A percentile compares a stretch with the other conserved stretches of the same genome.
Conservation (phyloP, 495 filamentous ascomycete species). For the Daldinia loculata region DNA sequence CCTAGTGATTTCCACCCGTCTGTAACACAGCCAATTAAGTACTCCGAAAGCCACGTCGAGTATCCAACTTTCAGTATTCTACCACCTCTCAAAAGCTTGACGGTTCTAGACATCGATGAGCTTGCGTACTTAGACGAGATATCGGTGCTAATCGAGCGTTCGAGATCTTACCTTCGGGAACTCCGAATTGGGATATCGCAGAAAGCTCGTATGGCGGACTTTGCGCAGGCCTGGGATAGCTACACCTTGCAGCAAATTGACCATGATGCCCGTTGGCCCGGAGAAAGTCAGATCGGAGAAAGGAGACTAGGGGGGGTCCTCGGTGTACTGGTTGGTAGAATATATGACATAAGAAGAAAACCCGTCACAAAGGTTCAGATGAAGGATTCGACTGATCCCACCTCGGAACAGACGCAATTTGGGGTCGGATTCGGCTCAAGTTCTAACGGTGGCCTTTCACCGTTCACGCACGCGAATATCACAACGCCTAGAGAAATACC, state of each 20-base stretch:
- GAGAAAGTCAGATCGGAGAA: slow-evolving; percentile 57
- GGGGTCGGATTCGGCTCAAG: slow-evolving; percentile 27
- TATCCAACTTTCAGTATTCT: slow-evolving; percentile 88
- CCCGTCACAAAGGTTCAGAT: slow-evolving; percentile 14
- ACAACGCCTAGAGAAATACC: slow-evolving; percentile 10
- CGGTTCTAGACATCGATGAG: slow-evolving; percentile 90
- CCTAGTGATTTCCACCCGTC: slow-evolving; percentile 44
- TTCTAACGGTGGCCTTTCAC: slow-evolving; percentile 3
- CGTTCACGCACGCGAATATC: not conserved
- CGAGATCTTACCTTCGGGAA: slow-evolving; percentile 72
- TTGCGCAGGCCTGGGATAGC: slow-evolving; percentile 70
- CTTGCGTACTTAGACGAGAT: slow-evolving; percentile 89
- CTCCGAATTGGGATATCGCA: slow-evolving; percentile 80
- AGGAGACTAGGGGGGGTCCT: slow-evolving; percentile 73
- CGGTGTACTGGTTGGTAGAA: slow-evolving; percentile 71
- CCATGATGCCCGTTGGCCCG: slow-evolving; percentile 60
- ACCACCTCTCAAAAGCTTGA: slow-evolving; percentile 80
- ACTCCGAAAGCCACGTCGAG: slow-evolving; percentile 66
- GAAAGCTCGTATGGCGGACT: slow-evolving; percentile 64
- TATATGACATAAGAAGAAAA: slow-evolving; percentile 65
- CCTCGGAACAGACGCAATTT: slow-evolving; percentile 17
- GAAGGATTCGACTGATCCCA: slow-evolving; percentile 3
- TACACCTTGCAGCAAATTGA: slow-evolving; percentile 66
- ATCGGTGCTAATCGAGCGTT: slow-evolving; percentile 79
- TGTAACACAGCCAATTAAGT: slow-evolving; percentile 43